These are phyloP conservation scores for Nemania serpens DNA, from an alignment of 2,329 filamentous ascomycete genomes.

Conservation along the genomic window DNA sequence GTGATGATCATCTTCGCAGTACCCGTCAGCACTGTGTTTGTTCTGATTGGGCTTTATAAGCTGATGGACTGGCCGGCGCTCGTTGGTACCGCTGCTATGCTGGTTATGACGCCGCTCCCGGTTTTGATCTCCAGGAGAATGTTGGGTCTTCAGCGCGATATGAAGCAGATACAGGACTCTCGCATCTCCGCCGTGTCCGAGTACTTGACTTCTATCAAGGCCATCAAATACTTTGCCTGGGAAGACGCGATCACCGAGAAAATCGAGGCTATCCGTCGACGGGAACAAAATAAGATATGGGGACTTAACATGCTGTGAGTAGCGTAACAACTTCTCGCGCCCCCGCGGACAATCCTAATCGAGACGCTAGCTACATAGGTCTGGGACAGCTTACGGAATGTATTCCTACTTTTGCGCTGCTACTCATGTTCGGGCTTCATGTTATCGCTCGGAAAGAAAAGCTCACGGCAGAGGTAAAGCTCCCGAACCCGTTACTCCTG, in stretches of 20 bases:
- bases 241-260: conserved; percentile 57
- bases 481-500: not conserved
- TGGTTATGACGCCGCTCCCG: conserved; percentile 55
- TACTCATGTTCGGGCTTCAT: conserved; percentile 60
- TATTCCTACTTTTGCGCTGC: conserved; percentile 56
- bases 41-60: conserved; percentile 57
- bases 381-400: conserved; percentile 56
- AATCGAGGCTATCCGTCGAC: conserved; percentile 53
- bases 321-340: conserved; percentile 2
- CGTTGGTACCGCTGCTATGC: conserved; percentile 54
- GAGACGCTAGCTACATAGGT: conserved; percentile 32
- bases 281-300: conserved; percentile 62
- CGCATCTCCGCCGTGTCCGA: conserved; percentile 63
- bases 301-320: conserved; percentile 54
- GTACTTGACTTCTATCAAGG: conserved; percentile 61
- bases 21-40: conserved; percentile 52
- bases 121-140: conserved; percentile 55
- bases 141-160: conserved; percentile 55
- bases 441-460: conserved; percentile 52
- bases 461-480: conserved; percentile 52
- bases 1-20: conserved; percentile 52
- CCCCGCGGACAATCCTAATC: conserved; percentile 6
- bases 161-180: conserved; percentile 59
- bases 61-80: conserved; percentile 61
- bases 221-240: conserved; percentile 66